These are phyloP conservation scores for Kwoniella pini DNA, from an alignment of 768 basidiomycete genomes.

Conservation along the genomic window DNA sequence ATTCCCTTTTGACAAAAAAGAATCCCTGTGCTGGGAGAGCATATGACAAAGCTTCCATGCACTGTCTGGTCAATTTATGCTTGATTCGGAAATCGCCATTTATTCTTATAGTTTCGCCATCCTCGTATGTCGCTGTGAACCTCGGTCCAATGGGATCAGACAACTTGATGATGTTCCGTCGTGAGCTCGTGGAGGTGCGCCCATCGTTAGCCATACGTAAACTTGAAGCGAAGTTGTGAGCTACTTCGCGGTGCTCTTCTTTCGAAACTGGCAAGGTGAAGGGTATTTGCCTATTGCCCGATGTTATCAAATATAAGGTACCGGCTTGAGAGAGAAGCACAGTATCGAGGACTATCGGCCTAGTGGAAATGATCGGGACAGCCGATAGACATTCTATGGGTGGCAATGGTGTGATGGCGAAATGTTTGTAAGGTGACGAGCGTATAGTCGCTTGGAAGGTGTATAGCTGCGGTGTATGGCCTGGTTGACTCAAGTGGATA, in stretches of 20 bases:
- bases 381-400: slow-evolving; percentile 60
- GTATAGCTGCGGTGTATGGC: slow-evolving; percentile 18
- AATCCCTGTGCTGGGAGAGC: slow-evolving; percentile 63
- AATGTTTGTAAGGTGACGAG: background rate
- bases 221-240: slow-evolving; percentile 28
- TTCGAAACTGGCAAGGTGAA: slow-evolving; percentile 13
- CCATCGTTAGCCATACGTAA: slow-evolving; percentile 31
- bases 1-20: slow-evolving; percentile 64
- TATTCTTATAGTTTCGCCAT: slow-evolving; percentile 59
- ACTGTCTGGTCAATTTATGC: slow-evolving; percentile 63
- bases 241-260: slow-evolving; percentile 28
- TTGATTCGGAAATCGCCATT: slow-evolving; percentile 64
- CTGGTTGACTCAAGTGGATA: slow-evolving; percentile 27
- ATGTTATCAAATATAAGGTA: slow-evolving; percentile 63
- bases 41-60: slow-evolving; percentile 66
- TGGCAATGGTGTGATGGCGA: slow-evolving; percentile 42
- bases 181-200: background rate
- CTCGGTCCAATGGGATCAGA: slow-evolving; percentile 61
- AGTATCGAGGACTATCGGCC: slow-evolving; percentile 68
- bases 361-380: slow-evolving; percentile 65
- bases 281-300: slow-evolving; percentile 59
- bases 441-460: slow-evolving; percentile 26
- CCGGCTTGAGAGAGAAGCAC: slow-evolving; percentile 66
- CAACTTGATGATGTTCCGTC: slow-evolving; percentile 57
- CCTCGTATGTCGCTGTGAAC: slow-evolving; percentile 61